Evolutionary conservation across 495 filamentous ascomycete species (phyloP).

Genomic region (Penicillium paxilli): DNA sequence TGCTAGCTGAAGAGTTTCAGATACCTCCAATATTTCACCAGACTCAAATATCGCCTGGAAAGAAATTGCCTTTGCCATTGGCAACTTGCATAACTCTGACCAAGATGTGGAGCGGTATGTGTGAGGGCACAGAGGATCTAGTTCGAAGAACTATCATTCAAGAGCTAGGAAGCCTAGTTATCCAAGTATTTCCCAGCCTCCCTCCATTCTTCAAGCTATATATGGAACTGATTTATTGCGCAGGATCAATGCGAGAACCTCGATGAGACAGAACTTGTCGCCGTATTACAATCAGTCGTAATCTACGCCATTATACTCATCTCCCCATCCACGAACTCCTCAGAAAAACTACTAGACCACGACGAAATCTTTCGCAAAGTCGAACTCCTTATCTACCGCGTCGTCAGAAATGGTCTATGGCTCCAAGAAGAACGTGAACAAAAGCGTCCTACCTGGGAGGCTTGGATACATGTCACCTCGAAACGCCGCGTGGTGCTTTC

Average conservation of each 20-base stretch:
- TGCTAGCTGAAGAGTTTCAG: constrained; percentile 36
- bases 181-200: background rate
- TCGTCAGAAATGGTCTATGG: constrained; percentile 23
- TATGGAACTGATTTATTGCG: background rate
- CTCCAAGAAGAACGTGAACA: constrained; percentile 33
- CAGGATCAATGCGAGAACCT: background rate
- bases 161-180: constrained; percentile 12
- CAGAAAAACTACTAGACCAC: background rate
- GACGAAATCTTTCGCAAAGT: background rate
- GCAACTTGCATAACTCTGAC: constrained; percentile 34
- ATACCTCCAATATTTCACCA: constrained; percentile 34
- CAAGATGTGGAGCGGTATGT: constrained; percentile 39
- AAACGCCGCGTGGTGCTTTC: constrained; percentile 29
- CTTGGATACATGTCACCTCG: constrained; percentile 38
- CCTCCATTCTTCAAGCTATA: background rate
- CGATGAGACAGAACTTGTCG: constrained; percentile 29
- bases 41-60: constrained; percentile 15
- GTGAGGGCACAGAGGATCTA: constrained; percentile 25
- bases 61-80: constrained; percentile 22
- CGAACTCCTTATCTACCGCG: background rate
- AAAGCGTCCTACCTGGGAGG: constrained; percentile 27
- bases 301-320: constrained; percentile 38
- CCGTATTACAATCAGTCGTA: constrained; percentile 33
- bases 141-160: constrained; percentile 25
- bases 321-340: constrained; percentile 19